Base-by-base conservation (phyloP, 176 grass and related monocot species). In the Poa pratensis region DNA sequence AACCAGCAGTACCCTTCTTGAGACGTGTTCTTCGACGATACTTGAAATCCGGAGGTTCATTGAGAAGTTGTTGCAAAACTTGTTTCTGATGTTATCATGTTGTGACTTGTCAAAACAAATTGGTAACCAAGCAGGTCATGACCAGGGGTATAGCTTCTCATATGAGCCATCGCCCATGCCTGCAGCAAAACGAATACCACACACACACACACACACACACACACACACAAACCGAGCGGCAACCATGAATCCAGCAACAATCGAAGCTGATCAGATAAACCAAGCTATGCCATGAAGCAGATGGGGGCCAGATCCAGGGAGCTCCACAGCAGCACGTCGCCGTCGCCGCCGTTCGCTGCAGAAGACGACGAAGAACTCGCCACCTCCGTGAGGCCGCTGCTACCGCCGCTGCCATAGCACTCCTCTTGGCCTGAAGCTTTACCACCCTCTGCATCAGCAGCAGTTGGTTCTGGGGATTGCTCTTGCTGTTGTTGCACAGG, bases 291-390 rank as follows among this genome's bases (percentile, higher is more conserved):
- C 69, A 77, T 64, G 77, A 35, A 92, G 34, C 93, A 94, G 60
- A 92, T 84, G 11, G 90, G 87, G 68, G 87, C 82, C 32, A 94
- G 64, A 66, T 94, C 87, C 71, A 94, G 85, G 22, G 90, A 88
- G 69, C 87, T 90, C 93, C 90, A 94, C 28, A 92, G 35, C n/a
- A 85, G 48, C 77, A 83, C 75, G 35, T 94, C 90, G 32, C 78
- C 28, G 15, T 83, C 83, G n/a, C 20, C 45, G 32, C 15, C 30
- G 61, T 37, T 69, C 3, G 30, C 51, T 24, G 15, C 69, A 3
- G 82, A 66, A 40, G 81, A 39, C 10, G 85, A 62, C 17, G 85
- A 50, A 30, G 85, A 65, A 26, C 61, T 76, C 2, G 16, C 43
- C 17, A 6, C 26, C 50, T 85, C 77, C 1, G 52, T 27, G 11